Evolutionary conservation across 371 early-diverging fungal species (phyloP).

Genomic region (Fennellomyces sp.): DNA sequence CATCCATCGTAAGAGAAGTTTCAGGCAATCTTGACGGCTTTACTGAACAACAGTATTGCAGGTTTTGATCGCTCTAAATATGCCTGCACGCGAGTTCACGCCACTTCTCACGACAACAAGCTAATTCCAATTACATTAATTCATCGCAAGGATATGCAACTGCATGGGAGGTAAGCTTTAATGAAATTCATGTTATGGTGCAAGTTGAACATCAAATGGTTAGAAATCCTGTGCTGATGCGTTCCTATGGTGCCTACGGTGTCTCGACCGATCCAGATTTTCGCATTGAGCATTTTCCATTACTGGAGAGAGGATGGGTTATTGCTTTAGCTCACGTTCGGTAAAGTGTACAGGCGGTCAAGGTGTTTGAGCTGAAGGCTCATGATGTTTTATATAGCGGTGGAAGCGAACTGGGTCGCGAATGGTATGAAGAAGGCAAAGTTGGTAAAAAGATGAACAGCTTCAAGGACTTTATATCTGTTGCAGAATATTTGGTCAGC

Average conservation of each 20-base stretch:
- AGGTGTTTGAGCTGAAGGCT: conserved; percentile 1
- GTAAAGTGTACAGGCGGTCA: conserved; percentile 28
- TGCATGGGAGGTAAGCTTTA: conserved; percentile 47
- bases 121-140: conserved; percentile 75
- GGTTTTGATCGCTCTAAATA: conserved; percentile 55
- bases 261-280: conserved; percentile 79
- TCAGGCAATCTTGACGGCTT: background rate
- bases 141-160: conserved; percentile 50
- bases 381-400: conserved; percentile 50
- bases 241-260: conserved; percentile 89
- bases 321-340: conserved; percentile 86
- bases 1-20: conserved; percentile 48
- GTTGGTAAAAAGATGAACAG: conserved; percentile 71
- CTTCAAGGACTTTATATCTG: conserved; percentile 71
- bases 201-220: conserved; percentile 12
- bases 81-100: conserved; percentile 58
- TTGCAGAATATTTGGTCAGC: conserved; percentile 64
- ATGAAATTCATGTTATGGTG: conserved; percentile 19
- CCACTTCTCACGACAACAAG: conserved; percentile 45
- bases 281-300: conserved; percentile 76
- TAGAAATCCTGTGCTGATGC: conserved; percentile 72
- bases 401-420: conserved; percentile 78
- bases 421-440: conserved; percentile 80
- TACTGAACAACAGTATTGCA: conserved; percentile 18
- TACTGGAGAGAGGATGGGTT: conserved; percentile 81